Evolutionary conservation across 2,329 filamentous ascomycete genomes (phyloP).

Genomic region (Trichoderma brevicompactum): DNA sequence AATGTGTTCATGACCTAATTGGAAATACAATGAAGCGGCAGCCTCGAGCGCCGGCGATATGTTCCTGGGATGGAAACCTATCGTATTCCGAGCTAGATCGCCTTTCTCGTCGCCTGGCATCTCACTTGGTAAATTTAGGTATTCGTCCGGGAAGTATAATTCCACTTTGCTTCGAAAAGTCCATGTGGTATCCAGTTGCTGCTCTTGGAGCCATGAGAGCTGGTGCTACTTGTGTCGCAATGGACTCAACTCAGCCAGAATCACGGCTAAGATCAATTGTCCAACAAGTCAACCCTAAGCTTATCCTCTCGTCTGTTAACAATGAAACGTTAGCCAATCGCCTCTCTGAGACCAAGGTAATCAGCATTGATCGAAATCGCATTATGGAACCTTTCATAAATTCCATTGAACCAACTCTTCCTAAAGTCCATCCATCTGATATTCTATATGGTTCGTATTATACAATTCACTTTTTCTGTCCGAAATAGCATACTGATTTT

Average conservation of each 20-base stretch:
- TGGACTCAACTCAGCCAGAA: constrained; percentile 36
- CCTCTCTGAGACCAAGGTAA: constrained; percentile 13
- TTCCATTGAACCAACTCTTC: neutral
- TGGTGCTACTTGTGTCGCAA: constrained; percentile 36
- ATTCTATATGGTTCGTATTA: constrained; percentile 19
- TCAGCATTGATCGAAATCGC: neutral
- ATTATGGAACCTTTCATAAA: neutral
- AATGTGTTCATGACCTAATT: constrained; percentile 32
- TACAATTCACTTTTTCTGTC: neutral
- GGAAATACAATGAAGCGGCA: constrained; percentile 27
- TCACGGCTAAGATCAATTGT: constrained; percentile 32
- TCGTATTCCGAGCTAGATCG: constrained; percentile 46
- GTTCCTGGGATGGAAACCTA: constrained; percentile 41
- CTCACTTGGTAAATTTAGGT: constrained; percentile 31
- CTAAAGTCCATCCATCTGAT: constrained; percentile 28
- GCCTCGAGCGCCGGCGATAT: constrained; percentile 33
- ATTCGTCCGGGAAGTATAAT: constrained; percentile 37
- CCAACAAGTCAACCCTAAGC: constrained; percentile 28
- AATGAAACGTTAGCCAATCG: constrained; percentile 25
- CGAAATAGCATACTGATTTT: neutral
- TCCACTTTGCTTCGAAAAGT: constrained; percentile 37
- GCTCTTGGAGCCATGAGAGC: constrained; percentile 35
- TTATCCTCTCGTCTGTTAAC: constrained; percentile 33
- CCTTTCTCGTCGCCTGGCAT: constrained; percentile 28
- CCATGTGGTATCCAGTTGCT: constrained; percentile 34